A percentile compares a stretch with the other conserved stretches of the same genome.
These are phyloP conservation scores for Cladosporium sp. DNA, from an alignment of 2,329 filamentous ascomycete genomes.

Conservation along the genomic window DNA sequence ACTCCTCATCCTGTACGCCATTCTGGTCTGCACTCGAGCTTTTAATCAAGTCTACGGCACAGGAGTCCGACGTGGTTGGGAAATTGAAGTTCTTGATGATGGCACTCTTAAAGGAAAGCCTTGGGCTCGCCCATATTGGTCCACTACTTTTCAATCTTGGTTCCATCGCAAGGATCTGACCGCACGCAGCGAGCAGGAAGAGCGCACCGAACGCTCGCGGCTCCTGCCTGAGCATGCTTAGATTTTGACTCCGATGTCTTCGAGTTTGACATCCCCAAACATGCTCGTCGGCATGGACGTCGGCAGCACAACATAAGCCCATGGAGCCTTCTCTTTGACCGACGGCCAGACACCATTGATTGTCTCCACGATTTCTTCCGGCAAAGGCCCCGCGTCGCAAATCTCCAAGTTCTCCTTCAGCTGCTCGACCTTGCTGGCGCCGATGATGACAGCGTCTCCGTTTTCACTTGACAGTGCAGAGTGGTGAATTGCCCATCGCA, in stretches of 20 bases:
- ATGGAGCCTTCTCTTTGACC: constrained; percentile 10
- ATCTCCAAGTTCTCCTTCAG: constrained; percentile 42
- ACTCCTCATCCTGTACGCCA: constrained; percentile 37
- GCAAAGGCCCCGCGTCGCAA: constrained; percentile 43
- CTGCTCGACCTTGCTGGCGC: constrained; percentile 40
- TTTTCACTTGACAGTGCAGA: constrained; percentile 35
- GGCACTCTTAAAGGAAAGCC: constrained; percentile 25
- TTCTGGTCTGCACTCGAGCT: constrained; percentile 23
- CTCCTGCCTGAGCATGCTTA: constrained; percentile 23
- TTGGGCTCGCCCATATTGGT: constrained; percentile 25
- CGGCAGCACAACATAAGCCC: background rate
- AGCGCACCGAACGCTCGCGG: constrained; percentile 34
- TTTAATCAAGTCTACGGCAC: constrained; percentile 32
- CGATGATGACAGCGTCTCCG: constrained; percentile 43
- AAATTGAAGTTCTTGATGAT: constrained; percentile 34
- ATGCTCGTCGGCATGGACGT: background rate
- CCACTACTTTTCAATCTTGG: constrained; percentile 15
- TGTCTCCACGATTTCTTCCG: constrained; percentile 41
- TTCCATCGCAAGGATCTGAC: constrained; percentile 23
- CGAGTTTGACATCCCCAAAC: background rate
- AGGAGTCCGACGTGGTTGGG: constrained; percentile 29
- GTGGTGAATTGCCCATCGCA: constrained; percentile 51
- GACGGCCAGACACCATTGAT: constrained; percentile 40
- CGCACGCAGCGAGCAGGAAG: constrained; percentile 41
- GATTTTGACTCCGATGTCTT: background rate